Base-by-base conservation (phyloP, 2,329 filamentous ascomycete species). In the Colletotrichum gloeosporioides region DNA sequence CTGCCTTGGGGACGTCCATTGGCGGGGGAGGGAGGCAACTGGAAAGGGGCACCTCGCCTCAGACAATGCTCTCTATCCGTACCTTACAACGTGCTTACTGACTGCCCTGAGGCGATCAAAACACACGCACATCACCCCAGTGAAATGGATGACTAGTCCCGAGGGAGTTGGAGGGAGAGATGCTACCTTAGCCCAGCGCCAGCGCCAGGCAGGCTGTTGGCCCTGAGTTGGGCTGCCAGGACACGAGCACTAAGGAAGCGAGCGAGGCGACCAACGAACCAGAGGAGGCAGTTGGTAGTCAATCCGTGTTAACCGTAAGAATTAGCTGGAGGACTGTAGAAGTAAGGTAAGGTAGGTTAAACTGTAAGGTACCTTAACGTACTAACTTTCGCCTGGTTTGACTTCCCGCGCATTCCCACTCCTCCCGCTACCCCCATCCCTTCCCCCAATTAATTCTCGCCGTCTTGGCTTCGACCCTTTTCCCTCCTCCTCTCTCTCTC, bases 371-470 rank as follows among this genome's bases (percentile, higher is more conserved):
- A 44, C 39, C 39, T 44, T 44, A n/a, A 44, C 8, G 9, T 44
- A 44, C 39, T 44, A 44, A 12, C 39, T 44, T n/a, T 68, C 57
- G 25, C 69, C 59, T 57, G 73, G 64, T 76, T 69, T 69, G 73
- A 76, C 73, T 73, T 76, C 73, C 70, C 73, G 64, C 25, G 63
- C 70, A 69, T 76, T 68, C 73, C 73, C 70, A 73, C 73, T 73
- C 39, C 59, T 76, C 44, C 64, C 64, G 70, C 59, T 29, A 5
- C 69, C 64, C 73, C 44, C 70, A 76, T 76, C 70, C 73, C 73
- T 73, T 49, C 69, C 73, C 31, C 32, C 27, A 36, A 65, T 65
- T 53, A 68, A 69, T 68, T 73, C 57, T 65, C 71, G 64, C 29
- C 31, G 57, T 64, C 70, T 69, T 36, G 69, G 69, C 69, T 49